Base-by-base conservation (phyloP, 2,329 filamentous ascomycete species). In the Botryotinia globosa region DNA sequence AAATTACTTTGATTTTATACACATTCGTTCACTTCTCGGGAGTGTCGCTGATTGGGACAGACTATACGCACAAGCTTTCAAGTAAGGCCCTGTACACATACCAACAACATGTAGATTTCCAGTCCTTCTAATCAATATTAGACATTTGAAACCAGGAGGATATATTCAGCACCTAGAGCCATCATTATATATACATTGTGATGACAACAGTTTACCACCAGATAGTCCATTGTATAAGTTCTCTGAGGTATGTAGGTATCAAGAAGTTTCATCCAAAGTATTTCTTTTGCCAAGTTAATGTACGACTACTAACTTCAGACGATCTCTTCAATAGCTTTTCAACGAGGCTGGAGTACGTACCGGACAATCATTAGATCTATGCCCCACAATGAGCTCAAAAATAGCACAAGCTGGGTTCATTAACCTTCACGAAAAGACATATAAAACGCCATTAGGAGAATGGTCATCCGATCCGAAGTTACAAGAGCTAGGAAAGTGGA, bases 1-100 rank as follows among this genome's bases (percentile, higher is more conserved):
- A 16, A 85, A 89, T 74, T 81, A 85, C 73, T 88, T 89, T 77
- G 88, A 91, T 80, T 87, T 86, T 75, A 85, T 91, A 75, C 89
- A 90, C 79, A 85, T 87, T 4, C 85, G 87, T 72, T 82, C 88
- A 77, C 82, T 91, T 79, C 84, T 85, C 16, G 90, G 89, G 32
- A 84, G 85, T 67, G 85, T 91, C 73, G 80, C 84, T 0, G 85
- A 90, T 76, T 91, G 89, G 82, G 82, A 83, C 22, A 82, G 83
- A 22, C 78, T 91, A 5, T 85, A 91, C 73, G 80, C 80, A 22
- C 87, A 88, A 73, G 80, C 84, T 29, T 86, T 81, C 75, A 82
- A 82, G 77, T 85, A 86, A 74, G 81, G 44, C 9, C 5, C 22
- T 32, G 14, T 44, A 4, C n/a, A 56, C 14, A 45, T 44, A 29